Base-by-base conservation (phyloP, 768 basidiomycete genomes). In the Lentinula sp. region DNA sequence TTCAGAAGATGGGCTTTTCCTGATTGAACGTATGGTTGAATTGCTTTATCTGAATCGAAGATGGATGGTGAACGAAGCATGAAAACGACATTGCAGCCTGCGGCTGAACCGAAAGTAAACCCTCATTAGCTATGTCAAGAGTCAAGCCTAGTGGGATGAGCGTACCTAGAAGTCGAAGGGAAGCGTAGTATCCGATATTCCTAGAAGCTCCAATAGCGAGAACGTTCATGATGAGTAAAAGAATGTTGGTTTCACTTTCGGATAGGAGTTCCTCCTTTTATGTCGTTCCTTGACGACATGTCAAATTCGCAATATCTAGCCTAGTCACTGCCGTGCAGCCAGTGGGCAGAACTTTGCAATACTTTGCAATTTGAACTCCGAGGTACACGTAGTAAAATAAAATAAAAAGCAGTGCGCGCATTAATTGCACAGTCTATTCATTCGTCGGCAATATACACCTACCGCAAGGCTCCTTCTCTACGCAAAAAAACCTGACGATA, bases 11-110 rank as follows among this genome's bases (percentile, higher is more conserved):
- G 76, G 1, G 82, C 88, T 57, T 77, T 77, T 4, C 85, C 85
- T 0, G 74, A 66, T 51, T 74, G 68, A 52, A 89, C 65, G 67
- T 81, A 79, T 9, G 63, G 61, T 64, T 88, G 81, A n/a, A 90
- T 80, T 2, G 63, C 65, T 23, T 74, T 72, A 64, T 89, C 82
- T 6, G 71, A 63, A 48, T 87, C 84, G 63, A 89, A 88, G 4
- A 76, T 75, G 8, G 71, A 63, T 0, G 79, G 71, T 16, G 73
- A 76, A 34, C 88, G 82, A 39, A 89, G 75, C 11, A 89, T 75
- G 65, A 86, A 88, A 0, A 86, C 86, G 0, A 89, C 83, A 1
- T 77, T 83, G 3, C 81, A 76, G 42, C 87, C 87, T 55, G 76
- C 70, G 5, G 74, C 88, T 89, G 65, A 52, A 50, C 46, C 31